phyloP scores from a whole-genome alignment of 306 rosid genomes.

The Canavalia gladiata region DNA sequence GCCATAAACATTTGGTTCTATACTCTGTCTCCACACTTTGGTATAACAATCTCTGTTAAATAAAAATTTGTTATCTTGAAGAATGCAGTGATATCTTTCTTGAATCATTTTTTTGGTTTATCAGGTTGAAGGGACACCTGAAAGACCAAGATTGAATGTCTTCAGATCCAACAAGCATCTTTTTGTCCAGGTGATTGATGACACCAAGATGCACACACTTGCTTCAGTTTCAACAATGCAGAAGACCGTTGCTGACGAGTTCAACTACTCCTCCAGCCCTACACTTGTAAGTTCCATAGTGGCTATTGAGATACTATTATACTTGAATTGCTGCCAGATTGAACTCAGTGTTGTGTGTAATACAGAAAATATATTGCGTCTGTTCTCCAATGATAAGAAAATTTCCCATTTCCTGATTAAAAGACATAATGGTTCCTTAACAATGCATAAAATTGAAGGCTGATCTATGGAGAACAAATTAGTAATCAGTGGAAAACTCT shows the following conservation, averaged over 20 bases:
- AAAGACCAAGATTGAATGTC: conserved; percentile 91
- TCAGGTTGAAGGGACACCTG: conserved; percentile 95
- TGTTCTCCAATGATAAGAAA: background rate
- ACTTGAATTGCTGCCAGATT: conserved; percentile 26
- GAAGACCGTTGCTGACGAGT: conserved; percentile 78
- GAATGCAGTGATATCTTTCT: conserved; percentile 17
- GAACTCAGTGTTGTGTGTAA: conserved; percentile 12
- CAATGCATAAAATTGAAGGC: conserved; percentile 1
- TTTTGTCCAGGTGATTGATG: conserved; percentile 95
- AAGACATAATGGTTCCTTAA: conserved; percentile 2
- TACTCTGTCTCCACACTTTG: background rate
- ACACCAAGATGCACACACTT: conserved; percentile 90
- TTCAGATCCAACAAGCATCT: conserved; percentile 96
- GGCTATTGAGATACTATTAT: conserved; percentile 1
- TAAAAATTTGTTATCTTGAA: conserved; percentile 39
- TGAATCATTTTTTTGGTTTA: conserved; percentile 37
- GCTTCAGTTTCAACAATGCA: conserved; percentile 95
- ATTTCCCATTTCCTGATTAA: conserved; percentile 4
- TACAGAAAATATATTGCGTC: conserved; percentile 8
- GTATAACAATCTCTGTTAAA: background rate
- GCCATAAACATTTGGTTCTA: background rate
- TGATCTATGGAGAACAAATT: background rate
- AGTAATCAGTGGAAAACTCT: conserved; percentile 6
- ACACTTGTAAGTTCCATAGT: conserved; percentile 73
- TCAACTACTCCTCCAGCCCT: conserved; percentile 77